A percentile compares a stretch with the other conserved stretches of the same genome.
Conservation (phyloP, 768 basidiomycete species). For the Sistotremastrum niveocremeum region DNA sequence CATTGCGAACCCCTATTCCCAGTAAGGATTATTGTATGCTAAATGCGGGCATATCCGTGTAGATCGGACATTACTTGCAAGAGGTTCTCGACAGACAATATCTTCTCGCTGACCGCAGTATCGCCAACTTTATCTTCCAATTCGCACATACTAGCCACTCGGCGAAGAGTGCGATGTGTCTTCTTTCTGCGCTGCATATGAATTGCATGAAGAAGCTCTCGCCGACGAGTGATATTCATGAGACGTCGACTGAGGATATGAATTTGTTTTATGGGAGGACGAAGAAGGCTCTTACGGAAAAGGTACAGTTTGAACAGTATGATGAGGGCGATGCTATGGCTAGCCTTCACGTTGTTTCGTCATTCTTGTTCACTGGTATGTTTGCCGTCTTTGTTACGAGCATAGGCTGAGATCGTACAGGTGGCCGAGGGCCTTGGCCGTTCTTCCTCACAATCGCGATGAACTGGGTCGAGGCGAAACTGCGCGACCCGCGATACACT, state of each 20-base stretch:
- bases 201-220: slow-evolving; percentile 12
- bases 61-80: slow-evolving; percentile 34
- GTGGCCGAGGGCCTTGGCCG: slow-evolving; percentile 58
- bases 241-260: neutral
- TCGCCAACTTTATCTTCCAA: slow-evolving; percentile 33
- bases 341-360: slow-evolving; percentile 61
- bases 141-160: slow-evolving; percentile 32
- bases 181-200: slow-evolving; percentile 49
- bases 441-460: slow-evolving; percentile 51
- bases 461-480: slow-evolving; percentile 35
- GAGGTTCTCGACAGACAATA: slow-evolving; percentile 59
- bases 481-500: slow-evolving; percentile 24
- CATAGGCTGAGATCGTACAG: too few relatives aligned
- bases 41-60: too few relatives aligned
- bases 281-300: neutral
- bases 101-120: slow-evolving; percentile 42
- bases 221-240: neutral
- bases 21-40: too few relatives aligned
- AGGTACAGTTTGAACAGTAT: neutral
- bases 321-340: slow-evolving; percentile 63
- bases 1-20: too few relatives aligned
- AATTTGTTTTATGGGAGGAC: neutral
- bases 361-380: slow-evolving; percentile 52
- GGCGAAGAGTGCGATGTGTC: slow-evolving; percentile 43
- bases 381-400: too few relatives aligned